Evolutionary conservation across 345 rosid species (phyloP).

Genomic region (Rhodamnia rubescens): DNA sequence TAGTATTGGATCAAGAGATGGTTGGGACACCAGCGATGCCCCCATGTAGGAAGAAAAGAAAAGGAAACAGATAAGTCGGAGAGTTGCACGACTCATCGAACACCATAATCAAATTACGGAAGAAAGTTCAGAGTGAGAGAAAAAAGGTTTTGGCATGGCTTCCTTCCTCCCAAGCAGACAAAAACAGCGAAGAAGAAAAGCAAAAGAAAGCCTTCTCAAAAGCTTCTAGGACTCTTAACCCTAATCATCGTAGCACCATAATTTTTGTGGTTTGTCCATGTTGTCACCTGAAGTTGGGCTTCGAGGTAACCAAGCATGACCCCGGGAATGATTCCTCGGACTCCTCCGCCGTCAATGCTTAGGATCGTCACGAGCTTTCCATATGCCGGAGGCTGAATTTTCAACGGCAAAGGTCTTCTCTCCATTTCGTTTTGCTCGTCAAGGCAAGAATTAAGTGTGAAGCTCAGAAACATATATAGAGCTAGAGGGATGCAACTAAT

Average conservation of each 20-base stretch:
- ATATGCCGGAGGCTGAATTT: conserved; percentile 26
- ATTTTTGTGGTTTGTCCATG: background rate
- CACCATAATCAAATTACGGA: background rate
- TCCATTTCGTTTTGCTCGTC: background rate
- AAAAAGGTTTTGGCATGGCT: background rate
- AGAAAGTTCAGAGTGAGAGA: background rate
- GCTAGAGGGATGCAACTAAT: background rate
- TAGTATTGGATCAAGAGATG: background rate
- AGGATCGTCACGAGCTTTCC: conserved; percentile 55
- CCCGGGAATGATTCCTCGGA: conserved; percentile 58
- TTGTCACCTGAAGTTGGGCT: conserved; percentile 62
- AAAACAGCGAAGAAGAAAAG: background rate
- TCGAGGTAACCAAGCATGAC: conserved; percentile 58
- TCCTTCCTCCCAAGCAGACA: background rate
- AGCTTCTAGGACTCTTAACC: background rate
- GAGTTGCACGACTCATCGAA: background rate
- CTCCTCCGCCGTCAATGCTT: conserved; percentile 77
- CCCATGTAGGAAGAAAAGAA: background rate
- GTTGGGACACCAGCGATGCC: background rate
- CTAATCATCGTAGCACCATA: background rate
- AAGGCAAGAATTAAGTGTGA: background rate
- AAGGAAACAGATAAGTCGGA: background rate
- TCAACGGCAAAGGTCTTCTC: background rate
- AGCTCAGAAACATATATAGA: background rate
- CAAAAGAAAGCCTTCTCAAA: background rate